phyloP scores from a whole-genome alignment of 179 eudicot species.

The Vitellaria paradoxa region DNA sequence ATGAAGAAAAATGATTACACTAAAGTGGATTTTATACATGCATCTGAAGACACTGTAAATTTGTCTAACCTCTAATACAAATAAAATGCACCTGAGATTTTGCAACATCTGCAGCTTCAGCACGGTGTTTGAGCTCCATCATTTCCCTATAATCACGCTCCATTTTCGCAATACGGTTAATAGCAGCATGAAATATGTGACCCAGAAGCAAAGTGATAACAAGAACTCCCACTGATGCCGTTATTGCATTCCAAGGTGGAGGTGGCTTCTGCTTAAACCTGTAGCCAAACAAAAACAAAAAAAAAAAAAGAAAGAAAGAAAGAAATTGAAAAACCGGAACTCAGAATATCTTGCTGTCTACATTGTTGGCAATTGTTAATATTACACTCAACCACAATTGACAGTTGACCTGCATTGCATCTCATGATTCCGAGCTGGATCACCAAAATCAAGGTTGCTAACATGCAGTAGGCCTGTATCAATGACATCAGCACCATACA shows the following conservation, averaged over 20 bases:
- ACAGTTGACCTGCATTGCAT: conserved; percentile 87
- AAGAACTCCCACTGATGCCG: conserved; percentile 45
- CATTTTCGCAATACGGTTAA: conserved; percentile 55
- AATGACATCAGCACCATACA: conserved; percentile 67
- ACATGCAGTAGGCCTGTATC: conserved; percentile 65
- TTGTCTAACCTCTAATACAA: background rate
- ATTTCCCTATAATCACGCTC: conserved; percentile 57
- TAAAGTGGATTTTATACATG: background rate
- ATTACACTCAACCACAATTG: background rate
- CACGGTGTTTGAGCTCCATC: conserved; percentile 75
- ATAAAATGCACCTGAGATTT: conserved; percentile 73
- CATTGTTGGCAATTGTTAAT: background rate
- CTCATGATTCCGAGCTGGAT: conserved; percentile 86
- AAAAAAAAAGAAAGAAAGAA: too few relatives aligned
- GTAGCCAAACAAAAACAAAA: conserved; percentile 13
- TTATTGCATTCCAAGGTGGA: conserved; percentile 73
- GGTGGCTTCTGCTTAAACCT: conserved; percentile 76
- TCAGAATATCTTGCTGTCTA: background rate
- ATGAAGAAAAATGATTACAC: background rate
- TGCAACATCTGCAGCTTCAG: conserved; percentile 96
- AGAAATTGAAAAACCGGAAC: background rate
- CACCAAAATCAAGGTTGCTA: conserved; percentile 85
- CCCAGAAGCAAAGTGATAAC: conserved; percentile 62
- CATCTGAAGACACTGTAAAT: background rate
- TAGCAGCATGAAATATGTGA: conserved; percentile 61